Evolutionary conservation across 2,329 filamentous ascomycete species (phyloP), one percentile per base, ranked within the genome.

Genomic region (Venturia asperata): DNA sequence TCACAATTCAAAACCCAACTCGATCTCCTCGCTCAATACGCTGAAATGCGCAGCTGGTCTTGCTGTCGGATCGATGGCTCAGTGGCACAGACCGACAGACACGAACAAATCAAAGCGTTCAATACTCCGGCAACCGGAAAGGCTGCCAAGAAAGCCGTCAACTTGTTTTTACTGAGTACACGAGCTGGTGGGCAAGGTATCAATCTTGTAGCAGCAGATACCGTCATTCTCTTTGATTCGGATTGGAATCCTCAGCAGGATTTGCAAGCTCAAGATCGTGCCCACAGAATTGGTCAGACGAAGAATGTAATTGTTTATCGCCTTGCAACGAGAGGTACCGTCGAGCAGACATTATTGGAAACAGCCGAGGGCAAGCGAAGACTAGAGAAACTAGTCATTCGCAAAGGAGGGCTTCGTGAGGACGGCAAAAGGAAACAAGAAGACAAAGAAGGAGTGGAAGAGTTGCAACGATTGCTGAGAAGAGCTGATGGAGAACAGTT

Each of bases 171-270:
- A 3, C 82, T 99, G 0, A 93, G 89, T 3, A 99, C 94, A 0
- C 84, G 94, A 17, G 94, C 94, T 0, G 94, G 94, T 27, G 94
- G 94, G 0, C 92, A 96, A 72, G 93, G 93, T 62, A 97, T 97
- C 80, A 97, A 97, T 71, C 85, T 97, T 0, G 91, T 91, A 0
- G 88, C 88, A 0, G 93, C 93, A 0, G 93, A 97, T 70, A 97
- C 93, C 0, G 93, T 97, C 13, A 89, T 97, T 58, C 81, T 97
- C 0, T 97, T 94, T 70, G 93, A 97, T 75, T 86, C 82, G 11
- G 86, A 96, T 71, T 97, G 93, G 87, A 99, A 99, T 71, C 94
- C 94, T 0, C 94, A 99, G 74, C 93, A 97, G 73, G 94, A 99
- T 74, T 81, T 99, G 0, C 94, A 99, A 73, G 94, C 94, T 0